Base-by-base conservation (phyloP, 148 eudicot genomes). In the Chenopodium suecicum region DNA sequence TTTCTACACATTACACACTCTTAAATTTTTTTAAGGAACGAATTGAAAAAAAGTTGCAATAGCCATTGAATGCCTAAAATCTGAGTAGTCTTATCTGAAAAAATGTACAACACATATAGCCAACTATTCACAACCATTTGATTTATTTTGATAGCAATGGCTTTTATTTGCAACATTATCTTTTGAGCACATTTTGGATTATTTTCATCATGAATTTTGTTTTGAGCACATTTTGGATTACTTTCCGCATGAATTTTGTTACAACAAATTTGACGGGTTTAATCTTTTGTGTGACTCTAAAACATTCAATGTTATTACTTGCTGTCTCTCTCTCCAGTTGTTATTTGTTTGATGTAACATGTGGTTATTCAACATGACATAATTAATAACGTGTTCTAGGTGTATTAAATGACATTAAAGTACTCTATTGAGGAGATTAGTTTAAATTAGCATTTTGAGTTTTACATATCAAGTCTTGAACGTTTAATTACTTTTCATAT, bases 51-150 rank as follows among this genome's bases (percentile, higher is more conserved):
- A 76, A 82, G 76, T 23, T 77, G 37, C 16, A 70, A 44, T 32
- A 77, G 76, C 50, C 72, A 78, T 62, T 62, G 52, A 68, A 72
- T 63, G 85, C 77, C 78, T 73, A 80, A 65, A 3, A 72, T 47
- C 72, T 83, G 81, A 78, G 77, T 83, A 47, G 85, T 83, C 85
- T 78, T 47, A 72, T 83, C 85, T 67, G 31, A 29, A 47, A 41
- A 78, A 32, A 72, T 83, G 74, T 83, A 78, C 81, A 78, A 78
- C 78, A 64, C 70, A 83, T 54, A 32, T 72, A 25, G 85, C 78
- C 78, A 62, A 46, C 78, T 81, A 81, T 81, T 64, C 73, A 27
- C 78, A 9, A 37, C 82, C 82, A 73, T 73, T 74, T 62, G 9
- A 63, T 73, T 47, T 32, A 63, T 73, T 47, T 32, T 22, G 19